Evolutionary conservation across 176 grass and related monocot genomes (phyloP), one percentile per base, ranked within the genome.

Genomic region (Musa troglodytarum): DNA sequence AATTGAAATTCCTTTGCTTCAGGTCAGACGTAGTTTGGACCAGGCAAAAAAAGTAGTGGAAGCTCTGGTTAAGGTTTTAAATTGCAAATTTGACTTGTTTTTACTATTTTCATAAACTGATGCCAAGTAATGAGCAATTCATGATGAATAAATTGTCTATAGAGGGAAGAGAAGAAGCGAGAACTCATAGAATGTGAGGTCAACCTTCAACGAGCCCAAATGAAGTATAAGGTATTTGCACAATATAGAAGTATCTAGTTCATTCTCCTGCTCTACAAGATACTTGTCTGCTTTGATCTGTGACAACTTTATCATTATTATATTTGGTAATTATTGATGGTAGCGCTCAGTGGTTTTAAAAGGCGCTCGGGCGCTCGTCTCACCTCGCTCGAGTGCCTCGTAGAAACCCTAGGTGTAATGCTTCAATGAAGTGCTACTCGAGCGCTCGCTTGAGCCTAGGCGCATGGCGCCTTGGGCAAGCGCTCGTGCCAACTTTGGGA

Each of bases 21-120:
- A 99, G 95, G 95, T 99, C n/a, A 87, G 88, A 6, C 95, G 81
- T 68, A 94, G 93, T 81, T 99, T 94, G 86, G 91, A 99, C 54
- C 91, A 99, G 69, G 95, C 90, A 14, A 94, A 89, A 75, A 80
- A 78, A 86, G 29, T 99, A 72, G 69, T 99, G 86, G 88, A 91
- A 75, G 84, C 86, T 78, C 80, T 99, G 55, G 87, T 99, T 80
- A 99, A 99, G 95, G 95, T 99, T 54, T 80, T 10, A 65, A 50
- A 10, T 79, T 9, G 11, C 34, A 55, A 15, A 10, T 56, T 56
- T 8, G 29, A 0, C 29, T 34, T 16, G 15, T 56, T 26, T 25
- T 28, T 56, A 22, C 13, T 29, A 34, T 34, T 34, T 34, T 72
- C 12, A 7, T 10, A 28, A 56, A 15, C 16, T 19, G 5, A 52